Base-by-base conservation (phyloP, 192 early-diverging fungal genomes). In the Piromyces sp. region DNA sequence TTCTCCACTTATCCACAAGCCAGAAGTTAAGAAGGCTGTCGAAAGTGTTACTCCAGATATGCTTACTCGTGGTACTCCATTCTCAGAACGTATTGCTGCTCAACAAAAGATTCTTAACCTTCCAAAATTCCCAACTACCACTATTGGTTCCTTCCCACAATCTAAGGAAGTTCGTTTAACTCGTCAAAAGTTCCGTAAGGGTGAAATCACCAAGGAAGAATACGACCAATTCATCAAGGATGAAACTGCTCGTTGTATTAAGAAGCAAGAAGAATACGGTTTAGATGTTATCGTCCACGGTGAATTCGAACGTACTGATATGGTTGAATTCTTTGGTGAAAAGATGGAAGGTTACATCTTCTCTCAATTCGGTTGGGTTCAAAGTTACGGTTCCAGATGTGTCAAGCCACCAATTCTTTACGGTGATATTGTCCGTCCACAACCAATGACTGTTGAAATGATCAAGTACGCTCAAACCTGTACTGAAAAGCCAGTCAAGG, bases 311-410 rank as follows among this genome's bases (percentile, higher is more conserved):
- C 94, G 97, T 87, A 95, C 92, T 80, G 94, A 95, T 85, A 95
- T 95, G 94, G 90, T 98, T 29, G 97, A 97, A 87, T 96, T 94
- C 90, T 98, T 98, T 91, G 97, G 97, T 86, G 95, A 98, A 87
- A 87, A 94, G 84, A 88, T 99, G 79, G 87, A 94, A 82, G 97
- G 97, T 82, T 96, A 95, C 89, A 91, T 92, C n/a, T 97, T 98
- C 85, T 95, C 95, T 83, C 90, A 93, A 85, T 95, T 96, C 86
- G 97, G 96, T 30, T 99, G 97, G 97, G 96, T 99, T 79, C 94
- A 95, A 88, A 94, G 92, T 51, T 99, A 98, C 88, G 97, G 97
- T 82, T 94, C 95, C 83, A 95, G 96, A 83, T 98, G 95, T 87
- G 95, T 95, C 86, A 95, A 96, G 90, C 96, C 97, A 80, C 97